Evolutionary conservation across 176 grass and related monocot genomes (phyloP), one percentile per base, ranked within the genome.

Genomic region (Avena sativa): DNA sequence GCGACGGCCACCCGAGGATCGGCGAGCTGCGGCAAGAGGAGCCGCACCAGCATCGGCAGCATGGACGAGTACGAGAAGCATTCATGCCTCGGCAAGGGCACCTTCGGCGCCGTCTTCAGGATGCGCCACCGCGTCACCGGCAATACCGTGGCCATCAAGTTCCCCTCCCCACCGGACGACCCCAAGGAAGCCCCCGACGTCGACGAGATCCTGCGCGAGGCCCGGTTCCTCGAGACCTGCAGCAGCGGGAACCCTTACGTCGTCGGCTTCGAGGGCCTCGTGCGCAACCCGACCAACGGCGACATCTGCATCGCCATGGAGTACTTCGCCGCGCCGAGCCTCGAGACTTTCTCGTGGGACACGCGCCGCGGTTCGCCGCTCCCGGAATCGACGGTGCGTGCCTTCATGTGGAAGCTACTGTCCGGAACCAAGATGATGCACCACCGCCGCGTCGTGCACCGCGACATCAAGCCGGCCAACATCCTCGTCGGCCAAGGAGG

Each of bases 401-500:
- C 60, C 4, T 5, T 63, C 60, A 63, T 63, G 60, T 63, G 21
- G 60, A 63, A 63, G 60, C 60, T 63, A 26, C 21, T 63, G 3
- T 26, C 7, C 60, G 60, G 60, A 25, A 10, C 21, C 60, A 63
- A 63, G 21, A 63, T 63, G 60, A 63, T 26, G 60, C 60, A 63
- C 60, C 21, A 26, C 60, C 10, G 60, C 59, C 21, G 36, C 43
- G 20, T 73, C 70, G 70, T 73, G 40, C 70, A 73, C 70, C 43
- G 70, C 12, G 43, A 73, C 70, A 73, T 73, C 70, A 73, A 48
- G 20, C 70, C 43, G 43, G 43, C 11, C 44, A 73, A 73, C 43
- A 73, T 73, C 4, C 70, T 73, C 5, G 61, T 86, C 36, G 76
- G 53, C 53, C 53, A 56, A 56, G 53, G 53, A 5, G 53, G 15